Base-by-base conservation (phyloP, 768 basidiomycete genomes). In the Mycena crocata region DNA sequence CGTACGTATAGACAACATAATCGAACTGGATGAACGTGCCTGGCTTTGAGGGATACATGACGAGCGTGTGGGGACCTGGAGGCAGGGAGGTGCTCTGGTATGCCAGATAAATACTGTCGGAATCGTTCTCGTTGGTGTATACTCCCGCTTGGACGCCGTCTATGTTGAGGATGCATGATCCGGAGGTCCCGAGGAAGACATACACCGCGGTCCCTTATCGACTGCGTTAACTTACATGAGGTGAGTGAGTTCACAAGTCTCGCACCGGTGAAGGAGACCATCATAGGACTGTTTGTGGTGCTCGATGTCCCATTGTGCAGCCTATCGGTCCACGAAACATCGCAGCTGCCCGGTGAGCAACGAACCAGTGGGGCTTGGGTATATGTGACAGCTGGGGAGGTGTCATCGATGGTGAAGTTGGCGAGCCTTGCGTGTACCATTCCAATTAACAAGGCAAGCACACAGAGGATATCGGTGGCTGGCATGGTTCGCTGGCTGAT, bases 1-100 rank as follows among this genome's bases (percentile, higher is more conserved):
- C 65, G n/a, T 19, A 62, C 66, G 39, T 57, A 23, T 56, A 67
- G 26, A 67, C 37, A 24, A 67, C 14, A 21, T 62, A 62, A 23
- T 67, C 66, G 12, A 67, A n/a, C 28, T 67, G 42, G 3, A 64
- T 42, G 17, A 44, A 30, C 30, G n/a, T 17, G 6, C 30, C 30
- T 13, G 23, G 5, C 2, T 2, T 19, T 8, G 5, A 5, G 15
- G 66, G 58, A 23, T 61, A 57, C 28, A 67, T 61, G 1, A 28
- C n/a, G 6, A 67, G 44, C 23, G 52, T 40, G n/a, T 67, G 66
- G 26, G 46, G 34, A n/a, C 9, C 49, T 28, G 61, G 49, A 9
- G 54, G 32, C 44, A 67, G 13, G 23, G 28, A 35, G 21, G 23
- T 1, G 26, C 62, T 45, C 23, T 19, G 7, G 46, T 48, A 67